Evolutionary conservation across 2,329 filamentous ascomycete genomes (phyloP), one percentile per base, ranked within the genome.

Genomic region (Penicillium digitatum): DNA sequence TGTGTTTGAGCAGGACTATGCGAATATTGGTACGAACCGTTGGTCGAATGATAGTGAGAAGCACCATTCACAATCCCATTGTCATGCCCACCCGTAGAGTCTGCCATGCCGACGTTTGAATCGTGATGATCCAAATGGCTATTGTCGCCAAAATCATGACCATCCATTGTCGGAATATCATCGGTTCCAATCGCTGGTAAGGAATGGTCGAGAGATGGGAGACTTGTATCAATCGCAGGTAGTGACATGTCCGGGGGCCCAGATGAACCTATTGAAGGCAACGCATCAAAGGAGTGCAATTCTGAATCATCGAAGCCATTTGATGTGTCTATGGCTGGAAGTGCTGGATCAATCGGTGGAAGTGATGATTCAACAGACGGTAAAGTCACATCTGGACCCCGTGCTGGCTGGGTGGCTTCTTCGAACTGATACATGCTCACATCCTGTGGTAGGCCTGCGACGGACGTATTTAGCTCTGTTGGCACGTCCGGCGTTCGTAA

Each of bases 11-110:
- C 50, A 32, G 58, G 59, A 44, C 59, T 62, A 26, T 59, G 62
- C 26, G 57, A 53, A 55, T 62, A 64, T 18, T 63, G 60, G 52
- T 65, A 60, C 51, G 57, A 48, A 45, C 77, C 74, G 56, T 78
- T 79, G 48, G 76, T 74, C 18, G 73, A 68, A 16, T 78, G 76
- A 60, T 78, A 78, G 59, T 77, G 69, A 57, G 67, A 76, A 62
- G 68, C 73, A 59, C 62, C 73, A 69, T 72, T 64, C 26, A 55
- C 27, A 24, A 1, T 74, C n/a, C 58, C 59, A 5, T 57, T 49
- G 14, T 65, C 63, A 53, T 64, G 58, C 12, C 63, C 61, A 24
- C 59, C 57, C 34, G 59, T 49, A 24, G 58, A 29, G 32, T 62
- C 56, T 20, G 39, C 43, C 26, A 57, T 45, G 14, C 55, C 58